phyloP scores from a whole-genome alignment of 345 rosid genomes.

The Arabidopsis suecica region DNA sequence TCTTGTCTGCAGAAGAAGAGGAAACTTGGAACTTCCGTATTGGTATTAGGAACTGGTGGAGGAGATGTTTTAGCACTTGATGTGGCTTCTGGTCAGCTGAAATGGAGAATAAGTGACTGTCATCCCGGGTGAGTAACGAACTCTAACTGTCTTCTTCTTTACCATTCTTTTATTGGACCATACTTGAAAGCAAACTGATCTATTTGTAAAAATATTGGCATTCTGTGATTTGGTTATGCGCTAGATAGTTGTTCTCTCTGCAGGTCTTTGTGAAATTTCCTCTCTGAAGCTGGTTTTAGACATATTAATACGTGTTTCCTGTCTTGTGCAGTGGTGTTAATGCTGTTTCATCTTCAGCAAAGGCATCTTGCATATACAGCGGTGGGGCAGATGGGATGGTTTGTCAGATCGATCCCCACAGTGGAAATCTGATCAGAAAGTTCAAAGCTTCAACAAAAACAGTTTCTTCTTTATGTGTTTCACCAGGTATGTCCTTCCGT shows the following conservation, averaged over 20 bases:
- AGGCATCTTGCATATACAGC: constrained; percentile 64
- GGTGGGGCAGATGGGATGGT: constrained; percentile 95
- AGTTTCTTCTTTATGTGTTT: constrained; percentile 76
- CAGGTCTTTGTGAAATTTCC: not conserved
- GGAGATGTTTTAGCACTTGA: constrained; percentile 95
- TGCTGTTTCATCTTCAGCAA: constrained; percentile 73
- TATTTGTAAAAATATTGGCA: not conserved
- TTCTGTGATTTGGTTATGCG: not conserved
- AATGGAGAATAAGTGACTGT: constrained; percentile 85
- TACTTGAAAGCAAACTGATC: constrained; percentile 6
- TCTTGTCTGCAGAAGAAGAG: constrained; percentile 69
- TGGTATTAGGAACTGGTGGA: constrained; percentile 86
- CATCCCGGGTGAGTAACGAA: constrained; percentile 83
- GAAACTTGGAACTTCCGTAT: constrained; percentile 66
- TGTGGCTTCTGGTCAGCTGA: constrained; percentile 86
- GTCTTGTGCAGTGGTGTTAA: constrained; percentile 78
- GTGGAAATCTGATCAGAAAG: constrained; percentile 72
- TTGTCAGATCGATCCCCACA: constrained; percentile 77
- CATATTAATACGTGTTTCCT: constrained; percentile 7
- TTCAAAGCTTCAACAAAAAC: constrained; percentile 78
- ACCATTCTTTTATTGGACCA: not conserved
- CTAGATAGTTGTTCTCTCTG: not conserved
- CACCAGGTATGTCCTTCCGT: constrained; percentile 59
- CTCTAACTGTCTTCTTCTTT: constrained; percentile 21
- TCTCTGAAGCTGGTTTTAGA: constrained; percentile 13